Evolutionary conservation across 164 flowering plant species (phyloP).

Genomic region (Vitis labrusca): DNA sequence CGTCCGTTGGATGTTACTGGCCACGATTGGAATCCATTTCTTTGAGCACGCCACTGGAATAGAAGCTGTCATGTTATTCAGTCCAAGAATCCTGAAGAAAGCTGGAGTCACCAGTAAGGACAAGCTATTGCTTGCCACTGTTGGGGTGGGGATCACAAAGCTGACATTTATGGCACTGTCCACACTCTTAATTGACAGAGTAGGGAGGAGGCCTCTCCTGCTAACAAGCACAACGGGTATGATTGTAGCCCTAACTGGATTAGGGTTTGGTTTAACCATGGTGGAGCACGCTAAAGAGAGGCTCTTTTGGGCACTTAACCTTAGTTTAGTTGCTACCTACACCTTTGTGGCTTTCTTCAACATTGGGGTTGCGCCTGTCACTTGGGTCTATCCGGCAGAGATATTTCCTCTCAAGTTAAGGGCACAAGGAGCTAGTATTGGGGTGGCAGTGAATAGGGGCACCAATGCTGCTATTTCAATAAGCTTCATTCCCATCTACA

Average conservation of each 20-base stretch:
- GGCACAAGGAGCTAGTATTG: constrained; percentile 44
- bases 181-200: constrained; percentile 38
- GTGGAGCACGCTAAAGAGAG: constrained; percentile 16
- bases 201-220: constrained; percentile 41
- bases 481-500: constrained; percentile 35
- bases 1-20: constrained; percentile 48
- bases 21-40: constrained; percentile 58
- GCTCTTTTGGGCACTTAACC: constrained; percentile 32
- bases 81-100: constrained; percentile 56
- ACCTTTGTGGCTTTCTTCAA: constrained; percentile 37
- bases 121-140: constrained; percentile 42
- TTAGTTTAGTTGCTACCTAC: constrained; percentile 31
- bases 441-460: constrained; percentile 48
- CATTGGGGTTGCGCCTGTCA: constrained; percentile 44
- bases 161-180: constrained; percentile 22
- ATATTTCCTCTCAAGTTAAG: constrained; percentile 49
- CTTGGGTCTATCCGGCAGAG: constrained; percentile 59
- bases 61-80: constrained; percentile 46
- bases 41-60: constrained; percentile 64
- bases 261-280: constrained; percentile 41
- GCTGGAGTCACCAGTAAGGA: constrained; percentile 40
- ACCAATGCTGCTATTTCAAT: constrained; percentile 42
- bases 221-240: constrained; percentile 36
- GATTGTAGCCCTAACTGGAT: constrained; percentile 17
- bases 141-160: constrained; percentile 52